Conservation (phyloP, 202 grass and related monocot genomes). For the Carex arenaria region DNA sequence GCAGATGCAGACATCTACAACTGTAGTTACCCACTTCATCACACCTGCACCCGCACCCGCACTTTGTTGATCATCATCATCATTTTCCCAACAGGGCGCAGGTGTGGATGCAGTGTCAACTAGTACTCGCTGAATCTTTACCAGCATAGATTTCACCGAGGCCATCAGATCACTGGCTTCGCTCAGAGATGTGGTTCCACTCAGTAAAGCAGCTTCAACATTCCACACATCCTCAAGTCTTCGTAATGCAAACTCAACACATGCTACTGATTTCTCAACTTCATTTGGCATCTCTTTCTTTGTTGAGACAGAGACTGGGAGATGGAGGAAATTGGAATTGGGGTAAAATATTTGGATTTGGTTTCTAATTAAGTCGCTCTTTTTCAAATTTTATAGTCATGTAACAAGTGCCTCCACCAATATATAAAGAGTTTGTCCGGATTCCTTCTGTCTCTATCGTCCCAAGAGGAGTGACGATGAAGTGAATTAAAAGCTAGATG, state of each 20-base stretch:
- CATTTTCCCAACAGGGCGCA: background rate
- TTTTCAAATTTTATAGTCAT: too few relatives aligned
- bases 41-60: background rate
- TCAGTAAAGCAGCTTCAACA: background rate
- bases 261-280: background rate
- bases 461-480: too few relatives aligned
- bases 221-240: background rate
- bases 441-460: too few relatives aligned
- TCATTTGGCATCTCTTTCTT: background rate
- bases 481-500: too few relatives aligned
- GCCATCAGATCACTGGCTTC: background rate
- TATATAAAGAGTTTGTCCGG: too few relatives aligned
- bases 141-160: background rate
- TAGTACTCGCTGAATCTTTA: background rate
- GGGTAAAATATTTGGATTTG: too few relatives aligned
- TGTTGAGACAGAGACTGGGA: too few relatives aligned
- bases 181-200: background rate
- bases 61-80: background rate
- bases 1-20: background rate
- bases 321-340: background rate
- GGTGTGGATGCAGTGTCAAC: background rate
- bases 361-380: too few relatives aligned
- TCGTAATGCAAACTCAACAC: background rate
- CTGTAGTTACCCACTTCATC: background rate
- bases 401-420: too few relatives aligned